Evolutionary conservation across 108 stramenopile species (phyloP), one percentile per base, ranked within the genome.

Genomic region (Pseudonitzschia delicatissima): DNA sequence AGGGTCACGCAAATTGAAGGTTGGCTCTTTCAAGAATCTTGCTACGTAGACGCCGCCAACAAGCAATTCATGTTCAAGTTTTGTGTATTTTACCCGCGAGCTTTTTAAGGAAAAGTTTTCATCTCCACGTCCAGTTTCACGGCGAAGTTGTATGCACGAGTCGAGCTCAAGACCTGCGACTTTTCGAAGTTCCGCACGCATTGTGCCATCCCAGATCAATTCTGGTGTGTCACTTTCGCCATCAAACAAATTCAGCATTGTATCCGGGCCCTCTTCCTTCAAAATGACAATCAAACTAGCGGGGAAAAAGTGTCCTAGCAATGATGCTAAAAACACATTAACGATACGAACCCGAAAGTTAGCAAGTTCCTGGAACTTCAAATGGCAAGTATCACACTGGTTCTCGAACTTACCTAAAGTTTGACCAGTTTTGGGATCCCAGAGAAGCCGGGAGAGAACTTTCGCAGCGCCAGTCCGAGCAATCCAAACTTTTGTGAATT

Each of bases 21-120:
- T 87, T 11, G 92, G 88, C 57, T 93, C 82, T 74, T 93, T 87
- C 66, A 93, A 60, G 68, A 88, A 93, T 45, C 85, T 72, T 5
- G 82, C 35, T 15, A 93, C 81, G 69, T 87, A 93, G 2, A 89
- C 85, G 18, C 86, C 86, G 13, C 92, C 92, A 39, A 93, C 71
- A 53, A 74, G 82, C 0, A 90, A 71, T 62, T 90, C 92, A 28
- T 78, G 70, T 37, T 81, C 73, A 13, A 89, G 76, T 29, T 72
- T 76, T 29, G 64, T 25, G 60, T 90, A 90, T 34, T 67, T 69
- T 21, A 86, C 84, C 17, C 37, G 23, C 27, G 75, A 64, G 18
- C 26, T 64, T 1, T 74, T 48, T 31, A 88, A 48, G 18, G 12
- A n/a, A 44, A 69, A 82, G n/a, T 53, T 21, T 28, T 72, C 76